These are phyloP conservation scores for Dactylonectria macrodidyma DNA, from an alignment of 2,329 filamentous ascomycete genomes.

Conservation along the genomic window DNA sequence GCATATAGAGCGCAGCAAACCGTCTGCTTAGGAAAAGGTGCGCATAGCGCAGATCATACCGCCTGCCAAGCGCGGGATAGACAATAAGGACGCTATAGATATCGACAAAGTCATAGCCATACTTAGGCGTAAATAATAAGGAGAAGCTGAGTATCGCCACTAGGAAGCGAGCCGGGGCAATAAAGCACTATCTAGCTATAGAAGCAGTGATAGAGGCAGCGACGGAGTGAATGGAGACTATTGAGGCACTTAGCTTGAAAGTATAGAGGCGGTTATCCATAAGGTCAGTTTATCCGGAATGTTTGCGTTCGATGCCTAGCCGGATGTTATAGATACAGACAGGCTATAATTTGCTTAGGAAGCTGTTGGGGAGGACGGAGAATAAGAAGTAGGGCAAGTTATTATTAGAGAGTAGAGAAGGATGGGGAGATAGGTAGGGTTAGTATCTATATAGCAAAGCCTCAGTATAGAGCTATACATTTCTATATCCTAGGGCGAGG, in stretches of 20 bases:
- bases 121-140: not conserved
- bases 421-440: not conserved
- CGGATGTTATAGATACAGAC: not conserved
- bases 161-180: no score
- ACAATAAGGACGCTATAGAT: not conserved
- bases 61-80: not conserved
- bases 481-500: slow-evolving; percentile 20
- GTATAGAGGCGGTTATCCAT: not conserved
- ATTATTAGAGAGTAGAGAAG: not conserved
- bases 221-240: not conserved
- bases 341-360: not conserved
- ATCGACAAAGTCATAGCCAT: not conserved
- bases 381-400: no score
- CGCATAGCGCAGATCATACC: slow-evolving; percentile 10
- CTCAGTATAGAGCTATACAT: slow-evolving; percentile 11
- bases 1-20: slow-evolving; percentile 4
- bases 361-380: not conserved
- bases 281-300: slow-evolving; percentile 3
- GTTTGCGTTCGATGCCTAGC: slow-evolving; percentile 8
- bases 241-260: not conserved
- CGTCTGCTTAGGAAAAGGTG: not conserved
- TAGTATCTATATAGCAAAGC: slow-evolving; percentile 11
- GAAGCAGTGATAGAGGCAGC: not conserved
- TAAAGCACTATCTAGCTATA: not conserved
- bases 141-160: no score